Conservation (phyloP, 75 land plant species). For the Selaginella tamariscina region DNA sequence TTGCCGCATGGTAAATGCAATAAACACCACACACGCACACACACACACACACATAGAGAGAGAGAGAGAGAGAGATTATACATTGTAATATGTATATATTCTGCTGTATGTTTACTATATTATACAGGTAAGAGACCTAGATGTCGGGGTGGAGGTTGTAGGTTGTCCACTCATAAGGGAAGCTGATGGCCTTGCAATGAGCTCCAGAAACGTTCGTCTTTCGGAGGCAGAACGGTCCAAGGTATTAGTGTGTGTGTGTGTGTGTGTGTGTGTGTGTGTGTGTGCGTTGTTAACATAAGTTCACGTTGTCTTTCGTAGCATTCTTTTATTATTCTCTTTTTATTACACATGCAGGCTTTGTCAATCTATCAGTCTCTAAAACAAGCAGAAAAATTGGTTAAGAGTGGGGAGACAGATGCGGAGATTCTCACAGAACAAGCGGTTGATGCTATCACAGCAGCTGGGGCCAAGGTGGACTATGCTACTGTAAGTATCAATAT, state of each 20-base stretch:
- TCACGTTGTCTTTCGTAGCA: no score
- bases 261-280: no score
- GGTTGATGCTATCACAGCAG: neutral
- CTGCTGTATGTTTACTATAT: no score
- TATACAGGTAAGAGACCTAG: slow-evolving; percentile 56
- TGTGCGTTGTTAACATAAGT: no score
- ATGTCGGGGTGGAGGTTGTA: slow-evolving; percentile 55
- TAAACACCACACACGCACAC: no score
- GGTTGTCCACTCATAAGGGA: slow-evolving; percentile 76
- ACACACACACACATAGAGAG: no score
- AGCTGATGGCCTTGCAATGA: slow-evolving; percentile 91
- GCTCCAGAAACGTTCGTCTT: slow-evolving; percentile 78
- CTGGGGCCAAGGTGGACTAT: neutral
- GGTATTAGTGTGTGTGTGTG: no score
- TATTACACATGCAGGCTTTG: slow-evolving; percentile 44
- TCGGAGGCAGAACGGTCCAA: slow-evolving; percentile 57
- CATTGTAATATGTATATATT: no score
- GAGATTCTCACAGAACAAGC: neutral
- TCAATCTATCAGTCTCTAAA: slow-evolving; percentile 55
- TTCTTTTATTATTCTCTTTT: neutral
- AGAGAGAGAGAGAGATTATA: no score
- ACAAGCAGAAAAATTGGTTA: slow-evolving; percentile 44
- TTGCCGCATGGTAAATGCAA: slow-evolving; percentile 57
- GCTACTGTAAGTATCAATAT: neutral
- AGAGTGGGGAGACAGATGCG: slow-evolving; percentile 41